Conservation (phyloP, 257 asterid genomes). For the Plectranthus barbatus region DNA sequence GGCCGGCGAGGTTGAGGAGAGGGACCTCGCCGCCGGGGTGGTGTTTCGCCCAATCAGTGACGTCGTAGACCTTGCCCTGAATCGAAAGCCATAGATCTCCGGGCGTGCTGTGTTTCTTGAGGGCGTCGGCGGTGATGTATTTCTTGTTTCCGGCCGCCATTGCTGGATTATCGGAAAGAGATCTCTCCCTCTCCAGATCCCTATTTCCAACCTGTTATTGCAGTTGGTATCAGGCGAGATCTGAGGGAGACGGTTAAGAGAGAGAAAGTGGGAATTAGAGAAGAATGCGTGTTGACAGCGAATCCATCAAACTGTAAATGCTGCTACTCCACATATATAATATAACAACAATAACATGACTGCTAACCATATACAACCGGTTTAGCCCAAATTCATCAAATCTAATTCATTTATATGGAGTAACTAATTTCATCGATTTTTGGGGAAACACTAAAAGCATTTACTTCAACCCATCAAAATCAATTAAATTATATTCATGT, state of each 20-base stretch:
- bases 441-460: too few species aligned
- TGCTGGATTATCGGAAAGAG: background rate
- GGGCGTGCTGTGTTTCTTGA: conserved; percentile 33
- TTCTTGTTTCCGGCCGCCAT: conserved; percentile 18
- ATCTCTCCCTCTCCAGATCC: background rate
- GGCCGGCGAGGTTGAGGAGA: too few species aligned
- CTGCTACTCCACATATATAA: background rate
- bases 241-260: background rate
- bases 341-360: too few species aligned
- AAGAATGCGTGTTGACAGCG: background rate
- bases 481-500: too few species aligned
- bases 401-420: too few species aligned
- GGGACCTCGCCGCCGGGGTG: conserved; percentile 46
- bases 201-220: background rate
- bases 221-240: background rate
- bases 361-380: too few species aligned
- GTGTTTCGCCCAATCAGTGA: conserved; percentile 32
- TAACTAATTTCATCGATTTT: too few species aligned
- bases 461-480: too few species aligned
- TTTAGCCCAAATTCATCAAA: too few species aligned
- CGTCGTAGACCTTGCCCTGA: conserved; percentile 45
- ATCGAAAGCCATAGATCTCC: conserved; percentile 44
- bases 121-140: conserved; percentile 33
- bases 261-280: background rate
- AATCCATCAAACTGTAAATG: background rate